Conservation (phyloP, 1,284 basidiomycete genomes). For the Xerocomus nothofagi region DNA sequence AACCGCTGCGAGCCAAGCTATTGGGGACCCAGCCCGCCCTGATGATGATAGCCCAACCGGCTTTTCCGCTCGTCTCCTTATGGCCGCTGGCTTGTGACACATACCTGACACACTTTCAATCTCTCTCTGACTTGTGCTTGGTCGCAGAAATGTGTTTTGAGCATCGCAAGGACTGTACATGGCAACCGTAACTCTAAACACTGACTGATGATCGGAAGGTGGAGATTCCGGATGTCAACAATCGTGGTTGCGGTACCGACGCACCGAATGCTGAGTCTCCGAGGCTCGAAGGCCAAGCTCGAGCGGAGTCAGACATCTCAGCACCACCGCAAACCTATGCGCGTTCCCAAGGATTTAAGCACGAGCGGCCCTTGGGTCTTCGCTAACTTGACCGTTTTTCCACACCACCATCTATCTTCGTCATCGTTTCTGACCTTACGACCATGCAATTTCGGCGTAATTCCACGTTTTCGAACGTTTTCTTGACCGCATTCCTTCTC, state of each 20-base stretch:
- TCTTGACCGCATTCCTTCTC: not conserved
- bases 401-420: not conserved
- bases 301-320: not conserved
- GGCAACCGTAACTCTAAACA: not conserved
- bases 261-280: not conserved
- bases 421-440: not conserved
- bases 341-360: constrained; percentile 7
- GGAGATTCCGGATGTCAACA: not conserved
- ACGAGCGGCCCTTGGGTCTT: not conserved
- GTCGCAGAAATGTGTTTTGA: not conserved
- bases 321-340: constrained; percentile 10
- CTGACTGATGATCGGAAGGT: not conserved
- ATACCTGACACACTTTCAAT: not conserved
- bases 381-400: not conserved
- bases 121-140: not conserved
- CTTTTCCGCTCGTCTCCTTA: not conserved
- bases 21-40: not conserved
- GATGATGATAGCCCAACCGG: not conserved
- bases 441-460: constrained; percentile 4
- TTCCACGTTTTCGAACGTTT: not conserved
- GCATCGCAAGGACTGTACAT: not conserved
- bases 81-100: not conserved
- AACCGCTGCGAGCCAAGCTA: not conserved
- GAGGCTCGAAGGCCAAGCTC: not conserved
- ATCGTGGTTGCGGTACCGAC: constrained; percentile 2